These are phyloP conservation scores for Microbotryum silenes-acaulis DNA, from an alignment of 1,284 basidiomycete genomes.

Conservation along the genomic window DNA sequence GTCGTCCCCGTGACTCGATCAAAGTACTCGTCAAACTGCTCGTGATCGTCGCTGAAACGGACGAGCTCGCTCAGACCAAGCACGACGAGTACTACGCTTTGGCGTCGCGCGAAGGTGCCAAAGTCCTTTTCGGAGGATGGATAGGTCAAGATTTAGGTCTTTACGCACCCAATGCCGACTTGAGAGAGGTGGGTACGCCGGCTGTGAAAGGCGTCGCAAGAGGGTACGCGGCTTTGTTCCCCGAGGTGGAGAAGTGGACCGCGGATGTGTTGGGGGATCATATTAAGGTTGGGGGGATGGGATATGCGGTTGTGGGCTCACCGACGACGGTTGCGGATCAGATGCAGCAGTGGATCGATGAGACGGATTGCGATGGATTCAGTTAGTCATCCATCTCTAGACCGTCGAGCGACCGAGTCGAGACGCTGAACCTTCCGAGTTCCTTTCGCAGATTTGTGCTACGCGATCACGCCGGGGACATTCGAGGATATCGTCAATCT, in stretches of 20 bases:
- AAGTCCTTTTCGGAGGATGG: conserved; percentile 41
- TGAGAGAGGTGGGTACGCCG: not conserved
- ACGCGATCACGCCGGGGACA: conserved; percentile 30
- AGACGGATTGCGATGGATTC: conserved; percentile 37
- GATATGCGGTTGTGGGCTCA: conserved; percentile 32
- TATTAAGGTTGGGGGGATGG: conserved; percentile 38
- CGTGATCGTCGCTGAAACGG: conserved; percentile 37
- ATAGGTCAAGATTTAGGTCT: conserved; percentile 35
- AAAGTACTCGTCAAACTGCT: conserved; percentile 38
- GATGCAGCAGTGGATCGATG: conserved; percentile 34
- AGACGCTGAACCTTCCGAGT: not conserved
- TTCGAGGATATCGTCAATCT: conserved; percentile 30
- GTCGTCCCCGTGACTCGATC: conserved; percentile 36
- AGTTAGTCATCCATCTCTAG: conserved; percentile 8
- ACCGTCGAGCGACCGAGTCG: too few species aligned
- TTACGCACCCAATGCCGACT: conserved; percentile 15
- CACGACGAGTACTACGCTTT: conserved; percentile 34
- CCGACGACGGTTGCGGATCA: conserved; percentile 29
- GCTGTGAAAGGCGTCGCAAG: conserved; percentile 24
- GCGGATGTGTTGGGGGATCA: conserved; percentile 34
- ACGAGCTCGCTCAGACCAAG: conserved; percentile 38
- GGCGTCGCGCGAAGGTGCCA: conserved; percentile 37
- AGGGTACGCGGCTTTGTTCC: conserved; percentile 36
- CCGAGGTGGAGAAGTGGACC: conserved; percentile 37
- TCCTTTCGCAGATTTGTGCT: conserved; percentile 1